Conservation (phyloP, 164 flowering plant genomes). For the Liquidambar formosana region DNA sequence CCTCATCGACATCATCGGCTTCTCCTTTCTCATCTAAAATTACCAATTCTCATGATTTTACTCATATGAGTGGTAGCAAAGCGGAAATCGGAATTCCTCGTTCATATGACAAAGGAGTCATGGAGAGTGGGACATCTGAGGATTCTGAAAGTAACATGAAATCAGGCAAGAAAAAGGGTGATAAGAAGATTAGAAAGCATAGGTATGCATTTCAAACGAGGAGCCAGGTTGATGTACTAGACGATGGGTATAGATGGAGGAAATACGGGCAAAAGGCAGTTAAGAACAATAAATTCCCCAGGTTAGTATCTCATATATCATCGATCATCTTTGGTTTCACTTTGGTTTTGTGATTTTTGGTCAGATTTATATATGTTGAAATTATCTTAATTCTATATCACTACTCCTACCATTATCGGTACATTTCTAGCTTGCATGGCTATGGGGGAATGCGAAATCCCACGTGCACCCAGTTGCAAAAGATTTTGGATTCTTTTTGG, state of each 20-base stretch:
- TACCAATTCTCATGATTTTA: conserved; percentile 3
- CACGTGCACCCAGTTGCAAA: too few relatives aligned
- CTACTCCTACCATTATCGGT: too few relatives aligned
- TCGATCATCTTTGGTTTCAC: background rate
- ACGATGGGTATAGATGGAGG: conserved; percentile 86
- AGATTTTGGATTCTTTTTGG: too few relatives aligned
- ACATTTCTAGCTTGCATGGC: too few relatives aligned
- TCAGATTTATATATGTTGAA: too few relatives aligned
- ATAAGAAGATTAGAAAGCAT: conserved; percentile 40
- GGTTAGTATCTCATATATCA: conserved; percentile 32
- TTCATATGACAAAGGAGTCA: too few relatives aligned
- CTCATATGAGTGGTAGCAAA: too few relatives aligned
- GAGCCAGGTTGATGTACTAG: conserved; percentile 69
- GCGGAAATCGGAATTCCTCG: too few relatives aligned
- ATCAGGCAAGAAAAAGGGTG: conserved; percentile 27
- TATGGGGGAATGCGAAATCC: too few relatives aligned
- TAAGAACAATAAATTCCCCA: conserved; percentile 68
- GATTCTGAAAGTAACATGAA: conserved; percentile 14
- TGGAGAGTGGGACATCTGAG: background rate
- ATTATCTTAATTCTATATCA: too few relatives aligned
- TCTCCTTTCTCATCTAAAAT: conserved; percentile 9
- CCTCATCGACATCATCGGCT: conserved; percentile 7
- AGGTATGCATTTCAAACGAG: conserved; percentile 66
- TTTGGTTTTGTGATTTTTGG: too few relatives aligned
- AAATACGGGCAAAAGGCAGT: conserved; percentile 82